Evolutionary conservation across 2,329 filamentous ascomycete genomes (phyloP), one percentile per base, ranked within the genome.

Genomic region (Arthrobotrys musiformis): DNA sequence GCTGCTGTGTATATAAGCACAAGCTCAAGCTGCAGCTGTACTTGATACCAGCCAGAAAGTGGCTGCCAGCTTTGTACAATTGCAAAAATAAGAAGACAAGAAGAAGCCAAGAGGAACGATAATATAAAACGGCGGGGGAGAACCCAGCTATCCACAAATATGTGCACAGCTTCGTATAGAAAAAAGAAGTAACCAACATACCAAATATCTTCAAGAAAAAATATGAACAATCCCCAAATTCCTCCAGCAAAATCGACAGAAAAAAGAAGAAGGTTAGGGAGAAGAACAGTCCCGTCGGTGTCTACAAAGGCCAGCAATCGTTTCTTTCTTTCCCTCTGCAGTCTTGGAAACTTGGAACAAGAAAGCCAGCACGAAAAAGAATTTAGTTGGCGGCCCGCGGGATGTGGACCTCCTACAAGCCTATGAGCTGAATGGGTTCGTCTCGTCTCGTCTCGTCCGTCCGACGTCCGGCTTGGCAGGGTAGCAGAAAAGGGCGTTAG

Each of bases 381-480:
- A 40, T 40, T 9, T 24, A 52, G 19, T 54, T 58, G 40, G 54
- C 54, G 54, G 54, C 46, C 22, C 22, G 24, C 50, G n/a, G 28
- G 50, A 17, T 46, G n/a, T 46, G 30, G 30, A 9, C 5, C 30
- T 33, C 5, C 30, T 33, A 33, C 9, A 33, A 33, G 24, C 22
- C 24, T 35, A n/a, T 15, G 44, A 56, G 68, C 58, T 64, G 48
- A 37, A 61, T 70, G 68, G 58, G 48, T 64, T 48, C n/a, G n/a
- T n/a, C n/a, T n/a, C n/a, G n/a, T n/a, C n/a, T n/a, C n/a, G n/a
- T n/a, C n/a, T n/a, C n/a, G n/a, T 58, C 19, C 54, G 54, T 58
- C 68, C 58, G 48, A 42, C 35, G 68, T 72, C 58, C 68, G 68
- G 58, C 68, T 72, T 64, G 68, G 68, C 68, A 50, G 46, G 42